These are phyloP conservation scores for Fomitopsis serialis DNA, from an alignment of 768 basidiomycete species.

Conservation along the genomic window DNA sequence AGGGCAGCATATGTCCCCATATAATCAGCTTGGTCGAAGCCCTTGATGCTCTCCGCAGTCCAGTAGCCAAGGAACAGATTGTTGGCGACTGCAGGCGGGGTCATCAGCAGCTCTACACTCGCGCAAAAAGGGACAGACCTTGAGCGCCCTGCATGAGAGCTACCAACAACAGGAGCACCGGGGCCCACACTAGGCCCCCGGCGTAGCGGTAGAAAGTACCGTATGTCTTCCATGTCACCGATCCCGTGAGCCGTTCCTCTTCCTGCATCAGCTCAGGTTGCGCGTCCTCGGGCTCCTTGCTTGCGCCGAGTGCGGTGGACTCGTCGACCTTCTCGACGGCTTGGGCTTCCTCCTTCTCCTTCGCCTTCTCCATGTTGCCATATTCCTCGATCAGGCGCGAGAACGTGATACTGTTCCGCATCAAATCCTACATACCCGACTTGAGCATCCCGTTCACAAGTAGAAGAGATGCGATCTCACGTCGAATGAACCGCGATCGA, in stretches of 20 bases:
- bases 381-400: constrained; percentile 34
- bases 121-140: constrained; percentile 28
- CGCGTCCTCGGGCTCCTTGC: neutral
- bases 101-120: neutral
- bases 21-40: constrained; percentile 58
- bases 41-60: constrained; percentile 48
- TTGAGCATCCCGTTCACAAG: too few relatives aligned
- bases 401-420: constrained; percentile 27
- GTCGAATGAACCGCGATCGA: constrained; percentile 37
- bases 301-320: neutral
- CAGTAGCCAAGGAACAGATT: constrained; percentile 73
- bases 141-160: constrained; percentile 42
- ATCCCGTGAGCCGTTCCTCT: constrained; percentile 38
- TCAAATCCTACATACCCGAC: constrained; percentile 22
- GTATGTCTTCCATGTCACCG: constrained; percentile 31
- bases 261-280: constrained; percentile 28
- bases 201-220: constrained; percentile 29
- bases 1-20: constrained; percentile 50
- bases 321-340: neutral
- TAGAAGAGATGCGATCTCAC: constrained; percentile 15
- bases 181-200: constrained; percentile 31
- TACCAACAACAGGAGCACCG: constrained; percentile 40
- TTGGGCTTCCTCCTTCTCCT: constrained; percentile 30
- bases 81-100: constrained; percentile 40
- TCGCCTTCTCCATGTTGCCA: constrained; percentile 35